Percentiles rank a stretch among this genome's conserved stretches.
phyloP scores from a whole-genome alignment of 371 early-diverging fungal genomes.

The Rhizopus sp. region DNA sequence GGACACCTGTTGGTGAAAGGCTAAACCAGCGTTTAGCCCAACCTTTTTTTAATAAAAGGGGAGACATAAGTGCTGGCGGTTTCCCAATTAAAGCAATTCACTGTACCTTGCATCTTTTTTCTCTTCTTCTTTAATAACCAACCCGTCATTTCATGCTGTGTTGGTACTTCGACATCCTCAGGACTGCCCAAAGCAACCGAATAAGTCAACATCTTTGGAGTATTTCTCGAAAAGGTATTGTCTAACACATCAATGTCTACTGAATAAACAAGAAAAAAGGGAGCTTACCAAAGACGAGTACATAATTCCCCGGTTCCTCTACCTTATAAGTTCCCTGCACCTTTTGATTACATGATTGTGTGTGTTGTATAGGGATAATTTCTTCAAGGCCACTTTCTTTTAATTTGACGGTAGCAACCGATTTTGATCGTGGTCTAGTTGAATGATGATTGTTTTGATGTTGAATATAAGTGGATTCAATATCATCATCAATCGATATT shows the following conservation, averaged over 20 bases:
- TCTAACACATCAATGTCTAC: conserved; percentile 45
- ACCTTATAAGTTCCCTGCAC: conserved; percentile 36
- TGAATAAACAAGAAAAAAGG: not conserved
- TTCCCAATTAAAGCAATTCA: not conserved
- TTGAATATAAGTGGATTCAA: conserved; percentile 8
- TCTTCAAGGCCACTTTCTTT: conserved; percentile 42
- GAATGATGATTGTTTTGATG: conserved; percentile 11
- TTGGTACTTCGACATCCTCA: conserved; percentile 18
- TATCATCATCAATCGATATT: conserved; percentile 2
- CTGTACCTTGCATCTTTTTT: conserved; percentile 79
- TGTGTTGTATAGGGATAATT: conserved; percentile 43
- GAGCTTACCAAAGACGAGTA: conserved; percentile 45
- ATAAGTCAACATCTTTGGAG: conserved; percentile 87
- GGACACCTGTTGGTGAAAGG: conserved; percentile 58
- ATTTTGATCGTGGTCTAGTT: conserved; percentile 35
- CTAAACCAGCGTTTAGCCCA: conserved; percentile 85
- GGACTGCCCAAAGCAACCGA: conserved; percentile 57
- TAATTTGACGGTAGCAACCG: conserved; percentile 36
- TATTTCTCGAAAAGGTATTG: conserved; percentile 92
- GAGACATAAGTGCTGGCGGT: not conserved
- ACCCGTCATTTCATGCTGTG: conserved; percentile 54
- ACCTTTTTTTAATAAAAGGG: conserved; percentile 27
- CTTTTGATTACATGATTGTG: conserved; percentile 36
- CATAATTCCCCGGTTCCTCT: conserved; percentile 45
- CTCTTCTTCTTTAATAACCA: conserved; percentile 90